phyloP scores from a whole-genome alignment of 2,329 filamentous ascomycete genomes.

The Thermoascus crustaceus region DNA sequence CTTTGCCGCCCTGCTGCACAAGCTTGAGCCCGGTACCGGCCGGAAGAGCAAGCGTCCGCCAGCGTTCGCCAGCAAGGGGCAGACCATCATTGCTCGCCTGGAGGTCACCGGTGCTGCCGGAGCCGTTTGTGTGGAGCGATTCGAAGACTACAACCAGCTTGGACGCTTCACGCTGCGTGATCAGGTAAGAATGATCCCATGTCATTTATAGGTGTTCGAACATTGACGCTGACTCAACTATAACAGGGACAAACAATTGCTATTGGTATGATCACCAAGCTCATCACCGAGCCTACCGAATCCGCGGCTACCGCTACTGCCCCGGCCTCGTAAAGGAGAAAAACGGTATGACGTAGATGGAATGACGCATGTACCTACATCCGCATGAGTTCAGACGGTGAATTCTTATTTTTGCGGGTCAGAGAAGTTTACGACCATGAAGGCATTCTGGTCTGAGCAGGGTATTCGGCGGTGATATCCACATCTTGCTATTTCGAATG shows the following conservation, averaged over 20 bases:
- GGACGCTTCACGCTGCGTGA: constrained; percentile 85
- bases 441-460: background rate
- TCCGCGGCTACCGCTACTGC: too few relatives aligned
- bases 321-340: background rate
- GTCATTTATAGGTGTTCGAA: too few relatives aligned
- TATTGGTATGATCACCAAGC: constrained; percentile 97
- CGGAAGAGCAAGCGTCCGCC: constrained; percentile 90
- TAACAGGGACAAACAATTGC: constrained; percentile 92
- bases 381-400: background rate
- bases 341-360: too few relatives aligned
- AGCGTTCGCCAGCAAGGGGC: constrained; percentile 71
- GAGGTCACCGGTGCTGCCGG: constrained; percentile 79
- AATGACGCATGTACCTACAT: background rate
- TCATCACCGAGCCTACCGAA: constrained; percentile 48
- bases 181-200: constrained; percentile 56
- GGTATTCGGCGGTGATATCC: too few relatives aligned
- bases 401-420: background rate
- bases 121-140: constrained; percentile 84
- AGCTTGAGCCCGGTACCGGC: constrained; percentile 87
- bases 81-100: constrained; percentile 85
- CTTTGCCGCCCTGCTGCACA: constrained; percentile 79
- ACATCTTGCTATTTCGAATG: too few relatives aligned
- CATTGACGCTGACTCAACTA: too few relatives aligned
- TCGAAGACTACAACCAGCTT: constrained; percentile 92
- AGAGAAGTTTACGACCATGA: background rate